Evolutionary conservation across 164 flowering plant species (phyloP).

Genomic region (Vitis riparia): DNA sequence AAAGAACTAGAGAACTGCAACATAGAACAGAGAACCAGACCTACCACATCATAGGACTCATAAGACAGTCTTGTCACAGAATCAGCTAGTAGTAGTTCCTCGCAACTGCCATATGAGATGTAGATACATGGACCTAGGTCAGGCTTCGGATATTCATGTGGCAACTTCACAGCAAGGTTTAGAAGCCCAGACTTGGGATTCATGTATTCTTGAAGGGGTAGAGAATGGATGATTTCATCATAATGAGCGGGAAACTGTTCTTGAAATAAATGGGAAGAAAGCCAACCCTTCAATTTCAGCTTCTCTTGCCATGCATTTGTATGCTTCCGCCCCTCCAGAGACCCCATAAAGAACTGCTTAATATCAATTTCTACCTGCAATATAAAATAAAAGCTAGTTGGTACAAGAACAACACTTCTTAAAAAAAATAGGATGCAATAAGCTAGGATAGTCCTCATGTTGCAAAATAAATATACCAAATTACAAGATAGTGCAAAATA

Average conservation of each 20-base stretch:
- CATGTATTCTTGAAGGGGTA: slow-evolving; percentile 77
- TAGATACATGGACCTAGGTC: slow-evolving; percentile 59
- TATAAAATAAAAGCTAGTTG: not conserved
- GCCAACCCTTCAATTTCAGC: slow-evolving; percentile 63
- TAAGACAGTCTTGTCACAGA: slow-evolving; percentile 52
- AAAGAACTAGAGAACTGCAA: not conserved
- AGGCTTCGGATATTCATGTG: slow-evolving; percentile 36
- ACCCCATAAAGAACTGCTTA: slow-evolving; percentile 52
- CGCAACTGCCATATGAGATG: slow-evolving; percentile 54
- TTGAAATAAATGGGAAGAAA: slow-evolving; percentile 52
- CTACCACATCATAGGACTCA: slow-evolving; percentile 69
- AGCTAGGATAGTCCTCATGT: not conserved
- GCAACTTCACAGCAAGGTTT: slow-evolving; percentile 59
- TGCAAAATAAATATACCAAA: no score
- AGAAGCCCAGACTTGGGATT: slow-evolving; percentile 66
- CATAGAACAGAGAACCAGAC: slow-evolving; percentile 10
- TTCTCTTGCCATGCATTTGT: slow-evolving; percentile 41
- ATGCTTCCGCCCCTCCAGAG: slow-evolving; percentile 42
- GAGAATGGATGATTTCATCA: slow-evolving; percentile 39
- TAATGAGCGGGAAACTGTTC: slow-evolving; percentile 60
- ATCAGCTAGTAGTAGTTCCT: slow-evolving; percentile 50
- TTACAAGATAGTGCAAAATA: no score
- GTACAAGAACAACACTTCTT: no score
- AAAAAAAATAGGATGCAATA: not conserved
- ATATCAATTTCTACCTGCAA: slow-evolving; percentile 60